These are phyloP conservation scores for Pharnaceum exiguum DNA, from an alignment of 148 eudicot genomes.

Conservation along the genomic window DNA sequence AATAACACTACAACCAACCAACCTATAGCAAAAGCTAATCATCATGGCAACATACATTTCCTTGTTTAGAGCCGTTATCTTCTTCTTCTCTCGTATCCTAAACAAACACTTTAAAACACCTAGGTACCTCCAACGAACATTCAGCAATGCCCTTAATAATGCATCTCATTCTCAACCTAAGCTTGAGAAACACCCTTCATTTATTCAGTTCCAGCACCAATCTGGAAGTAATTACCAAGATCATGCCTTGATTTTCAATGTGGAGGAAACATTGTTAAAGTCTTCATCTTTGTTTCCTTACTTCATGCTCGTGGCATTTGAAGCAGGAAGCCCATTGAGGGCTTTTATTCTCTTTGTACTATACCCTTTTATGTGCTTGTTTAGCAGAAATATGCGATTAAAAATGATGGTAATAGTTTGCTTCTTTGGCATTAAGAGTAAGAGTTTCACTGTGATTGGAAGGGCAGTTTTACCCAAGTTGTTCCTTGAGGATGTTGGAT, in stretches of 20 bases:
- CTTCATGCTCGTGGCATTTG: conserved; percentile 85
- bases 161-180: background rate
- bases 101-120: conserved; percentile 35
- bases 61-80: conserved; percentile 26
- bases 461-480: conserved; percentile 70
- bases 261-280: conserved; percentile 56
- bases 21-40: no score
- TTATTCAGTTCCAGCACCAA: background rate
- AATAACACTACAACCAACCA: no score
- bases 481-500: conserved; percentile 66
- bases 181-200: conserved; percentile 29
- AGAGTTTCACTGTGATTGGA: conserved; percentile 45
- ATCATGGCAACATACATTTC: conserved; percentile 22
- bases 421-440: conserved; percentile 58
- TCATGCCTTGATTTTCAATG: conserved; percentile 42
- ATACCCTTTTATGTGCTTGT: conserved; percentile 57
- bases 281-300: conserved; percentile 59
- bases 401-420: conserved; percentile 57
- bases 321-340: conserved; percentile 64
- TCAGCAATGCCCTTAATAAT: conserved; percentile 15
- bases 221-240: background rate
- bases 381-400: conserved; percentile 31
- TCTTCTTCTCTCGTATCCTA: conserved; percentile 36
- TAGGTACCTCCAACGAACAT: conserved; percentile 25
- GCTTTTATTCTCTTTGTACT: conserved; percentile 44